Base-by-base conservation (phyloP, 2,329 filamentous ascomycete species). In the Penicillium sp. region DNA sequence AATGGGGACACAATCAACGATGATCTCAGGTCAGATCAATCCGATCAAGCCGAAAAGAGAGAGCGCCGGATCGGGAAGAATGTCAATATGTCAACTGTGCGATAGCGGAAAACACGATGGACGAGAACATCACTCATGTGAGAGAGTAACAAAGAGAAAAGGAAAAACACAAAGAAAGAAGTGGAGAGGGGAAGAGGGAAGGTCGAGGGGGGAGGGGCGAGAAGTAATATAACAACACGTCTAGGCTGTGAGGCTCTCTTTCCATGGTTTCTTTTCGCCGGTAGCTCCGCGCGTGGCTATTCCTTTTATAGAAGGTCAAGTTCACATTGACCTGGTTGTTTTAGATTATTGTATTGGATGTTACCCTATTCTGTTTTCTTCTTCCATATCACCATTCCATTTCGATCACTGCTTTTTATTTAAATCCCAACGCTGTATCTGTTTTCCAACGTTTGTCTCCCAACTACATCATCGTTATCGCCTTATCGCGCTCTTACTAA, bases 61-160 rank as follows among this genome's bases (percentile, higher is more conserved):
- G 50, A 43, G 54, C 23, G 39, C 64, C 65, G 64, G 62, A 70
- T 64, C 53, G 62, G 65, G 64, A 67, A 61, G 61, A 67, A 66
- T 64, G 62, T 65, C 60, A 62, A 64, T 50, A 66, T 63, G 62
- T 64, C 60, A 62, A 64, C 52, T 61, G 57, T 65, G 61, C 65
- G 64, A 66, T 67, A 31, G 48, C 59, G 46, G 55, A 51, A 51
- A 46, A 49, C 41, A 36, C 57, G 55, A 48, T 36, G 61, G 65
- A 62, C 64, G 60, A 54, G 58, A 62, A 58, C 67, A 66, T 67
- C 60, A 53, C 60, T 44, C 50, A 52, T 34, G n/a, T 19, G 29
- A 43, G 40, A 49, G 29, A 49, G 31, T 23, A 47, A 58, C 29
- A 38, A 48, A 59, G 50, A 38, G 45, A 46, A 54, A 39, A 54